These are phyloP conservation scores for Trichosporon inkin DNA, from an alignment of 1,284 basidiomycete genomes.

Conservation along the genomic window DNA sequence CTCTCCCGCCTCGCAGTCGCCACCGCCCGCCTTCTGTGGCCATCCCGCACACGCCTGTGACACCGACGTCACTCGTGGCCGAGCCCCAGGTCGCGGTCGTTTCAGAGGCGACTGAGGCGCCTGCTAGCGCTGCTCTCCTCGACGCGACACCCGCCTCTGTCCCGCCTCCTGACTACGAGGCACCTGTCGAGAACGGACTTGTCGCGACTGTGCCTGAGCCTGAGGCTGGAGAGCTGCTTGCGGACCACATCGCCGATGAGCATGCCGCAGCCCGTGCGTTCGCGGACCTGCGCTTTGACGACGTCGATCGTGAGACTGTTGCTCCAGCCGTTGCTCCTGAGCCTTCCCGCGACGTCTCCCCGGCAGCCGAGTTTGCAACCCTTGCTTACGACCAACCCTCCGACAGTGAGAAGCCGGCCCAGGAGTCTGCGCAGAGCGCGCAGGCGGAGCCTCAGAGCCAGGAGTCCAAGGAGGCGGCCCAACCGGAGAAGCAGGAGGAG, in stretches of 20 bases:
- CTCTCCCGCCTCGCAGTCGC: slow-evolving; percentile 8
- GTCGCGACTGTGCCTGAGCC: not conserved
- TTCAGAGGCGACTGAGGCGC: not conserved
- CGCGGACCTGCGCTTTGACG: not conserved
- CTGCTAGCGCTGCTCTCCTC: not conserved
- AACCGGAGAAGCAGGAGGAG: not conserved
- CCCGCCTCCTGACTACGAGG: too few species aligned
- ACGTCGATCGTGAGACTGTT: too few species aligned
- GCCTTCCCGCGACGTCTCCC: not conserved
- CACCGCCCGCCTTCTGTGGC: slow-evolving; percentile 6
- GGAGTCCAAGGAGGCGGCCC: not conserved
- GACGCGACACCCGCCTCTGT: too few species aligned
- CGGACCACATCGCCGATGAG: not conserved
- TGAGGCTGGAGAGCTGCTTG: not conserved
- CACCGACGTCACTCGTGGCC: not conserved
- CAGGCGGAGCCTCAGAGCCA: not conserved
- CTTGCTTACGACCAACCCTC: not conserved
- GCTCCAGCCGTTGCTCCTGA: not conserved
- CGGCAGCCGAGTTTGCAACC: not conserved
- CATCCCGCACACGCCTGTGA: not conserved
- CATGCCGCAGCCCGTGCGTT: not conserved
- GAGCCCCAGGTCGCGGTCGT: not conserved
- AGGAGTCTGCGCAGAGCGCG: not conserved
- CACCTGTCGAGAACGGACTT: not conserved
- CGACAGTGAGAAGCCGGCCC: not conserved